Percentiles rank a stretch among this genome's conserved stretches.
These are phyloP conservation scores for Lasiodiplodia citricola DNA, from an alignment of 2,329 filamentous ascomycete genomes.

Conservation along the genomic window DNA sequence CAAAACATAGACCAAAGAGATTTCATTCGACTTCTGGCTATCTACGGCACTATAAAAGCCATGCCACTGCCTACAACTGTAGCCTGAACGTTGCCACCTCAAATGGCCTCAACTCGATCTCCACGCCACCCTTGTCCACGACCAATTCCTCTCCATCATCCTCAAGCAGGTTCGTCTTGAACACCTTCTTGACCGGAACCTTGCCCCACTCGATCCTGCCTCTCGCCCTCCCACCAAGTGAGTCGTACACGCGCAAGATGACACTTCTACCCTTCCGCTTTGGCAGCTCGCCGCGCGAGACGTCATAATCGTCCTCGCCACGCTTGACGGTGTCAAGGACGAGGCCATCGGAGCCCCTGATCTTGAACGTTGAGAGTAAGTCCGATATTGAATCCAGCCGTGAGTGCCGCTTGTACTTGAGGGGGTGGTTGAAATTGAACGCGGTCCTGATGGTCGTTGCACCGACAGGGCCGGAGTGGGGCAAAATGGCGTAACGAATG, in stretches of 20 bases:
- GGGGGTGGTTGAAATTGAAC: slow-evolving; percentile 87
- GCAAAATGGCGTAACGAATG: slow-evolving; percentile 90
- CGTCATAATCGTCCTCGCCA: slow-evolving; percentile 64
- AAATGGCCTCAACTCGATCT: slow-evolving; percentile 70
- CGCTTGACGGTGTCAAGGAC: slow-evolving; percentile 91
- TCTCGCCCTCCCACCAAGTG: slow-evolving; percentile 78
- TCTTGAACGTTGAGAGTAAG: slow-evolving; percentile 63
- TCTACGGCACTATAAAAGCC: background rate
- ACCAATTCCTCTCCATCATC: slow-evolving; percentile 73
- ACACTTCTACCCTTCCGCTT: slow-evolving; percentile 68
- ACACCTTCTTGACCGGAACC: slow-evolving; percentile 75
- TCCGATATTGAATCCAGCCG: slow-evolving; percentile 34
- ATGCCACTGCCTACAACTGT: slow-evolving; percentile 1
- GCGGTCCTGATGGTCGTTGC: slow-evolving; percentile 79
- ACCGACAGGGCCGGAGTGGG: slow-evolving; percentile 75
- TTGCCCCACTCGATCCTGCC: slow-evolving; percentile 70
- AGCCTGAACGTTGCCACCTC: slow-evolving; percentile 80
- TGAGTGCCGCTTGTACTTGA: slow-evolving; percentile 59
- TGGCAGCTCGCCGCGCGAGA: slow-evolving; percentile 61
- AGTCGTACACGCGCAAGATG: slow-evolving; percentile 86
- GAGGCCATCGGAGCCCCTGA: slow-evolving; percentile 69
- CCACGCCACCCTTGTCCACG: slow-evolving; percentile 48
- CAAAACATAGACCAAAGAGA: background rate
- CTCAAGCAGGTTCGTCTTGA: slow-evolving; percentile 86
- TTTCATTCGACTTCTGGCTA: background rate